Base-by-base conservation (phyloP, 2,329 filamentous ascomycete genomes). In the Colletotrichum tabaci region DNA sequence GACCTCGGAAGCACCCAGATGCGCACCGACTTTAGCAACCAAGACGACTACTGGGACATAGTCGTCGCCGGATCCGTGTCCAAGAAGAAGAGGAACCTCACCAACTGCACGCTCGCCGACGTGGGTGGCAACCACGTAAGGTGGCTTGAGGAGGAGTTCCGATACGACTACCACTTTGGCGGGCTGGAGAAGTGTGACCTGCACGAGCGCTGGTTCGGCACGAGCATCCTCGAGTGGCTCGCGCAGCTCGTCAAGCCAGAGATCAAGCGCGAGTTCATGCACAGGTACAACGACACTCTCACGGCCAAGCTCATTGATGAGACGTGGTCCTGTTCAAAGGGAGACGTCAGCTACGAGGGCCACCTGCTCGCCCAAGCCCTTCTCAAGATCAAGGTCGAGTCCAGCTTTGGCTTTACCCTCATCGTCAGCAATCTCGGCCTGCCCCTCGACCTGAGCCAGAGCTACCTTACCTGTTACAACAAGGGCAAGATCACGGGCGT, bases 21-120 rank as follows among this genome's bases (percentile, higher is more conserved):
- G 67, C 80, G 83, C 8, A 78, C 85, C 67, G 83, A 85, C 75
- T 84, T 76, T 70, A 79, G 76, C 62, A 82, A 84, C 74, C 47
- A 82, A 42, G 66, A 74, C 12, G 78, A 74, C 6, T 84, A 84
- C 75, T 84, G 81, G 82, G 74, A 80, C 63, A 73, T 63, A 1
- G 67, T 82, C 8, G 78, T 82, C 38, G 73, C 72, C 38, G 23
- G 49, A 0, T 53, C 65, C 35, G 26, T 62, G 26, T 30, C 26
- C 38, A 46, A 7, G 16, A n/a, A 6, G 21, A 60, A 60, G 30
- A 30, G 44, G 18, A 49, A 64, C 40, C 38, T 64, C 49, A 57
- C 74, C n/a, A 76, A 82, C 74, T 76, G 80, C 1, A 75, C 75
- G 4, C 76, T 81, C 8, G 63, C 73, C 0, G 79, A 80, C 9